phyloP scores from a whole-genome alignment of 306 rosid species.

The Casuarina equisetifolia region DNA sequence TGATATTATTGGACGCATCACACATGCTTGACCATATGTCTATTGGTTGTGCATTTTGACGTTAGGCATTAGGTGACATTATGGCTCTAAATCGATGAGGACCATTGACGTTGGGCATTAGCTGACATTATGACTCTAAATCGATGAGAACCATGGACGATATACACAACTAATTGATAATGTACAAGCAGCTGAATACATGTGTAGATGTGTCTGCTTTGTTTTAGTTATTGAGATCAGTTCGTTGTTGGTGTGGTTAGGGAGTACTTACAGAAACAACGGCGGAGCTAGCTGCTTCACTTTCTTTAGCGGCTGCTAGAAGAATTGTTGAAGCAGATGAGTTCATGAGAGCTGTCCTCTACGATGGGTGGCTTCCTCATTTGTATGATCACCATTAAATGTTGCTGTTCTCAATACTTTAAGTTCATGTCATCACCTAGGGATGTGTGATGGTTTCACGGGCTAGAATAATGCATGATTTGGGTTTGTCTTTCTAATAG shows the following conservation, averaged over 20 bases:
- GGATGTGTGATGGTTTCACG: slow-evolving; percentile 12
- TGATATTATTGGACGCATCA: background rate
- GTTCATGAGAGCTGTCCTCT: slow-evolving; percentile 96
- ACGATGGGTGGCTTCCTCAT: slow-evolving; percentile 99
- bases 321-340: slow-evolving; percentile 98
- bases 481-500: slow-evolving; percentile 36
- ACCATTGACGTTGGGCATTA: no score
- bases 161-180: no score
- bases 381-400: slow-evolving; percentile 49
- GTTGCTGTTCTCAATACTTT: slow-evolving; percentile 1
- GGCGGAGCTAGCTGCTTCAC: slow-evolving; percentile 95
- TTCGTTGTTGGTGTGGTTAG: slow-evolving; percentile 44
- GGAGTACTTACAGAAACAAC: slow-evolving; percentile 99
- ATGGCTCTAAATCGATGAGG: no score
- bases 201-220: slow-evolving; percentile 5
- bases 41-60: background rate
- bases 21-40: background rate
- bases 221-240: slow-evolving; percentile 13
- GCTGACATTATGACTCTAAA: no score
- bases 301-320: slow-evolving; percentile 87
- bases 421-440: background rate
- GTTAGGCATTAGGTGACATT: background rate
- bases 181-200: background rate
- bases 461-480: slow-evolving; percentile 15
- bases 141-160: no score